phyloP scores from a whole-genome alignment of 345 rosid species.

The Lagerstroemia speciosa region DNA sequence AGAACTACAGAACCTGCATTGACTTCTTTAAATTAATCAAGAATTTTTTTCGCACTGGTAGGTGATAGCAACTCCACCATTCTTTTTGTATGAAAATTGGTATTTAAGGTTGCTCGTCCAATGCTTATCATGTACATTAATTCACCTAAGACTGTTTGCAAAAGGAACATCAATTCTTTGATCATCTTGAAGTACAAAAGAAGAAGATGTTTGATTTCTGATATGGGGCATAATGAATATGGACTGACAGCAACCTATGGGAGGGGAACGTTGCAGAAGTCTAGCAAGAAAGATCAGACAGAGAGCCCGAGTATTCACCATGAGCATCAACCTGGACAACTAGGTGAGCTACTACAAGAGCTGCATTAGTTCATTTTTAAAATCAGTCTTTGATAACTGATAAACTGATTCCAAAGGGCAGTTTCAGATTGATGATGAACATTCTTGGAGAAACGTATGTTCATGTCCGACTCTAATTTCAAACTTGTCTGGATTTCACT shows the following conservation, averaged over 20 bases:
- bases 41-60: constrained; percentile 11
- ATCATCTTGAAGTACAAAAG: background rate
- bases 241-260: background rate
- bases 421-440: background rate
- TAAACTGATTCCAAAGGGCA: background rate
- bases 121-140: background rate
- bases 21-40: constrained; percentile 11
- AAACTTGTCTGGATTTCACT: background rate
- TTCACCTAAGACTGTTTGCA: no score
- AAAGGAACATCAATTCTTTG: background rate
- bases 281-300: background rate
- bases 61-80: background rate
- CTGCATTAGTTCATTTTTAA: no score
- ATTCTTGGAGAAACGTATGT: background rate
- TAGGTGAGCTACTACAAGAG: background rate
- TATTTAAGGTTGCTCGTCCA: background rate
- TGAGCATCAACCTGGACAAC: background rate
- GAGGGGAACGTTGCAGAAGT: background rate
- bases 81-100: background rate
- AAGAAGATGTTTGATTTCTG: background rate
- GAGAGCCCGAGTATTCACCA: background rate
- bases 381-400: no score
- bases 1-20: constrained; percentile 24
- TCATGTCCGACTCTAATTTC: background rate
- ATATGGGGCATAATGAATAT: background rate